These are phyloP conservation scores for Kodamaea kaohsiungensis DNA, from an alignment of 805 yeast genomes.

Conservation along the genomic window DNA sequence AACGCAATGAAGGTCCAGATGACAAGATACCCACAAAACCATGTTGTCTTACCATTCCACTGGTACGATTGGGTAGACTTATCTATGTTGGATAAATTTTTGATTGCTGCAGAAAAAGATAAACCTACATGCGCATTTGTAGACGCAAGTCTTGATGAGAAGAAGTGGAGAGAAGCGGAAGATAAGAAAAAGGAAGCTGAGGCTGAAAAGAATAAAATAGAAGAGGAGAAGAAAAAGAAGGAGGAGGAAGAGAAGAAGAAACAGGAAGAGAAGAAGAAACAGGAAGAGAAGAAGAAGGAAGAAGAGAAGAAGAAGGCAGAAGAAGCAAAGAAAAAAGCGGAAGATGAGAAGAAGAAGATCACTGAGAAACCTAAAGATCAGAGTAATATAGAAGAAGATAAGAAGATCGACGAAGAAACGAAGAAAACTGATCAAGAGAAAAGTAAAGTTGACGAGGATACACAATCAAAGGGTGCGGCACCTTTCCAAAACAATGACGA, in stretches of 20 bases:
- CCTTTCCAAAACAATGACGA: no score
- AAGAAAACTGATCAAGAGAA: no score
- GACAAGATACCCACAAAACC: slow-evolving; percentile 13
- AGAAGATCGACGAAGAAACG: no score
- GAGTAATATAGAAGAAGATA: neutral
- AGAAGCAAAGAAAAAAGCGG: slow-evolving; percentile 7
- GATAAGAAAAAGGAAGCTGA: slow-evolving; percentile 6
- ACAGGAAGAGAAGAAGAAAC: slow-evolving; percentile 12
- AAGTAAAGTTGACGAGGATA: no score
- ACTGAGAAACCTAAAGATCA: neutral
- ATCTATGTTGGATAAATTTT: slow-evolving; percentile 33
- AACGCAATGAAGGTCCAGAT: slow-evolving; percentile 6
- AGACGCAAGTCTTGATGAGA: slow-evolving; percentile 10
- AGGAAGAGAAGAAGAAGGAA: slow-evolving; percentile 11
- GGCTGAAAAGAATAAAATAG: slow-evolving; percentile 4
- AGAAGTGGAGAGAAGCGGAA: slow-evolving; percentile 12
- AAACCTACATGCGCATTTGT: slow-evolving; percentile 17
- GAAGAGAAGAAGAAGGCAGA: slow-evolving; percentile 12
- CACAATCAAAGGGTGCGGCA: no score
- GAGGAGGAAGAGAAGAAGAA: slow-evolving; percentile 9
- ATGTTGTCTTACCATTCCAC: slow-evolving; percentile 39
- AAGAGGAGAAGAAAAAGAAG: slow-evolving; percentile 5
- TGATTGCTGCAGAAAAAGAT: slow-evolving; percentile 10
- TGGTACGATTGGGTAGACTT: slow-evolving; percentile 60
- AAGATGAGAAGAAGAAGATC: slow-evolving; percentile 3